Conservation (phyloP, 2,329 filamentous ascomycete species). For the Venturia asperata region DNA sequence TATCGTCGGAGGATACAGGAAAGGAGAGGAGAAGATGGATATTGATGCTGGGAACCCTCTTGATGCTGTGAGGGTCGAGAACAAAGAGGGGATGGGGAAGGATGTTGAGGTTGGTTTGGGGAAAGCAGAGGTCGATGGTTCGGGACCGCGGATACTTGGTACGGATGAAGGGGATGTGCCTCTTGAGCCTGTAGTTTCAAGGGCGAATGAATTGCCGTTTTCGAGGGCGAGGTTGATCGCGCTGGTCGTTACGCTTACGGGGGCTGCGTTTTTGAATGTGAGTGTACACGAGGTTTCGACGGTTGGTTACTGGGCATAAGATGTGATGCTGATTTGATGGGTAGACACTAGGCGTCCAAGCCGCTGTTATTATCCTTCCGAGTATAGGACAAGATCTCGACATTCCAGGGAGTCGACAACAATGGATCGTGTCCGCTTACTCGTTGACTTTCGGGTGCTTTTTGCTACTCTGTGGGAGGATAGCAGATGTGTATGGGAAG, state of each 20-base stretch:
- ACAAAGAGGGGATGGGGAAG: background rate
- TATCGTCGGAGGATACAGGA: too few species aligned
- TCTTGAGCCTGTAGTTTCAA: background rate
- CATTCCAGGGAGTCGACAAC: conserved; percentile 52
- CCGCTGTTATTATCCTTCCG: conserved; percentile 56
- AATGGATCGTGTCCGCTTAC: conserved; percentile 63
- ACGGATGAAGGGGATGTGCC: background rate
- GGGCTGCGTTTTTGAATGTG: conserved; percentile 29
- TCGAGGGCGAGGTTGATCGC: conserved; percentile 11
- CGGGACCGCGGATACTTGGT: background rate
- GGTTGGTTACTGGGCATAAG: too few species aligned
- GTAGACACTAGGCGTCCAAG: conserved; percentile 51
- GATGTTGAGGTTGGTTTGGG: conserved; percentile 11
- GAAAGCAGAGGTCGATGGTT: background rate
- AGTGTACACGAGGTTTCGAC: conserved; percentile 18
- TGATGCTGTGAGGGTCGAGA: background rate
- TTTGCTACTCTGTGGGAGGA: conserved; percentile 58
- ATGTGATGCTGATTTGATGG: background rate
- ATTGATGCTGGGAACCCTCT: conserved; percentile 7
- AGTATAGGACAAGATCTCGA: conserved; percentile 50
- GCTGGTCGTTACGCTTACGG: conserved; percentile 16
- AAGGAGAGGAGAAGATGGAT: background rate
- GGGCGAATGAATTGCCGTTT: background rate
- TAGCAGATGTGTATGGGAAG: conserved; percentile 62
- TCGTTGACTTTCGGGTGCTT: conserved; percentile 61